Evolutionary conservation across 257 asterid genomes (phyloP).

Genomic region (Nicotiana tabacum): DNA sequence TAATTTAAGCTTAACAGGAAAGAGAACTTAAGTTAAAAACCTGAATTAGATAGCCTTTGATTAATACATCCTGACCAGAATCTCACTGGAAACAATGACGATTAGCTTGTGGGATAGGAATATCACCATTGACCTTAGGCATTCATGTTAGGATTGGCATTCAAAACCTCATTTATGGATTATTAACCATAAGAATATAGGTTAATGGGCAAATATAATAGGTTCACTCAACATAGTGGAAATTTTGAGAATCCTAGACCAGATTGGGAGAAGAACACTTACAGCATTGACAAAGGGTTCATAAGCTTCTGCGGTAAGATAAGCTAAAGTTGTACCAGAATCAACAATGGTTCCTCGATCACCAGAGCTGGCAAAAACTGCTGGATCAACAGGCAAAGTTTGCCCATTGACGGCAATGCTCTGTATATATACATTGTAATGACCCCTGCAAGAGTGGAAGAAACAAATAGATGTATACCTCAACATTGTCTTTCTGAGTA

Average conservation of each 20-base stretch:
- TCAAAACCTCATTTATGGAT: neutral
- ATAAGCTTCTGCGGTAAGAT: conserved; percentile 77
- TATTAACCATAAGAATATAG: neutral
- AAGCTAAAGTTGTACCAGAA: conserved; percentile 87
- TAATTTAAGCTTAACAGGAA: neutral
- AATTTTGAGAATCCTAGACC: neutral
- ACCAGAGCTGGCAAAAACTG: conserved; percentile 60
- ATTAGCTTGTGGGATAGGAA: neutral
- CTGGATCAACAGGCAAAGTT: conserved; percentile 57
- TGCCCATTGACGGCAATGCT: conserved; percentile 73
- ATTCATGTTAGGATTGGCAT: neutral
- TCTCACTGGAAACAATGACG: neutral
- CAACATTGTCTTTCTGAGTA: too few species aligned
- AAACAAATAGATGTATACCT: too few species aligned
- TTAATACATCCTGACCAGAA: neutral
- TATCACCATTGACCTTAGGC: neutral
- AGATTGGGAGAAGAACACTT: conserved; percentile 23
- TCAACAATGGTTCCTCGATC: conserved; percentile 68
- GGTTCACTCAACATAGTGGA: neutral
- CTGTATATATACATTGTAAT: conserved; percentile 72
- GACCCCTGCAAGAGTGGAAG: conserved; percentile 54
- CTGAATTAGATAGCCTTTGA: neutral
- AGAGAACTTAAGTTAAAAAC: neutral
- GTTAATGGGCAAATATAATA: neutral
- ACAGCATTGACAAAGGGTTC: conserved; percentile 72